These are phyloP conservation scores for Diutina ranongensis DNA, from an alignment of 1,139 yeast species.

Conservation along the genomic window DNA sequence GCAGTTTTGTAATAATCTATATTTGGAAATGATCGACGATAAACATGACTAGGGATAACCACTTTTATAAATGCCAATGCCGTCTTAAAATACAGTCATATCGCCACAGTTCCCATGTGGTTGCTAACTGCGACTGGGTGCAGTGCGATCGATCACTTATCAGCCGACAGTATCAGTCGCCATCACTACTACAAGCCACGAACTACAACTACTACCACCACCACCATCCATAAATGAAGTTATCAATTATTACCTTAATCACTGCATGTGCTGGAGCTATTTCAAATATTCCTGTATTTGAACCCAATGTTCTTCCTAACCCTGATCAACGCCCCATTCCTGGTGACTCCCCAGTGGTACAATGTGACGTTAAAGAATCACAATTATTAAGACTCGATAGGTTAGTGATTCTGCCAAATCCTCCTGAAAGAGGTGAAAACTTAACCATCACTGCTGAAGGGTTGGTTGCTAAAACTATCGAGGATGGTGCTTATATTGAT, in stretches of 20 bases:
- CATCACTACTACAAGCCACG: no score
- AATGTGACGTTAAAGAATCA: constrained; percentile 54
- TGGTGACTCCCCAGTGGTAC: constrained; percentile 75
- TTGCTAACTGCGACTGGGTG: background rate
- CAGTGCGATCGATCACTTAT: background rate
- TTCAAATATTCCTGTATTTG: background rate
- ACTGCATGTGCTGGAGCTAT: background rate
- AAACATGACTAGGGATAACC: no score
- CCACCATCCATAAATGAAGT: no score
- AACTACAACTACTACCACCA: no score
- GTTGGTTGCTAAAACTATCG: constrained; percentile 38
- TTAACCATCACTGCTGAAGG: constrained; percentile 74
- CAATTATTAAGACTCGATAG: constrained; percentile 55
- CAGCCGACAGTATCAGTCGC: background rate
- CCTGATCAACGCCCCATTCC: constrained; percentile 60
- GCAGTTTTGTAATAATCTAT: no score
- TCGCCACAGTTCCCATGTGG: no score
- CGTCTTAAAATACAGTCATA: no score
- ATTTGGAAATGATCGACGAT: no score
- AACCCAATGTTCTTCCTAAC: constrained; percentile 6
- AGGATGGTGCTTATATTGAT: constrained; percentile 84
- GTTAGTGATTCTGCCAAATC: constrained; percentile 66
- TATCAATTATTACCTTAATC: background rate
- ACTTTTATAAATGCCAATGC: no score
- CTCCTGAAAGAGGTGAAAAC: constrained; percentile 74